Base-by-base conservation (phyloP, 2,329 filamentous ascomycete genomes). In the Alternaria solani region DNA sequence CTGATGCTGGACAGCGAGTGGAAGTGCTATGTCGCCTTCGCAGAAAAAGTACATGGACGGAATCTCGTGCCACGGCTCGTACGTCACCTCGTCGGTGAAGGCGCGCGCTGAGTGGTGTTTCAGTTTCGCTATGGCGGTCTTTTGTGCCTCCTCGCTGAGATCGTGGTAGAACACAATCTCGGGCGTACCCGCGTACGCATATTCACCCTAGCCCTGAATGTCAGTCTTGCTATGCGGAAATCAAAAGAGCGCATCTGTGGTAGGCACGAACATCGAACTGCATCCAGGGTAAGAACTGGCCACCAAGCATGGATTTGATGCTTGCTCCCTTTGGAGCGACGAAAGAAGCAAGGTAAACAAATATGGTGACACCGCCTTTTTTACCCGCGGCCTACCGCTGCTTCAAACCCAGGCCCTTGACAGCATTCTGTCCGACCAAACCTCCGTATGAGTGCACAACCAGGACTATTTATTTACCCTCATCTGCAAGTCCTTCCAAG, bases 391-490 rank as follows among this genome's bases (percentile, higher is more conserved):
- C 42, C 25, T 47, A 16, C 12, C 53, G 53, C 43, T 55, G 53
- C 25, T 41, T 48, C 25, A 12, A 39, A 2, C 53, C 43, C 11
- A 55, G 25, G 14, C 43, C 53, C 34, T 18, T 7, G 18, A 55
- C n/a, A 7, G 53, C 43, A 34, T 55, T 55, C 12, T 55, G 43
- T 41, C 53, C 53, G 9, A 55, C 53, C 4, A 55, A 23, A n/a
- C 53, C 53, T 3, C 53, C 53, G n/a, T 55, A 55, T 41, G 53
- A 55, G 34, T 55, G 53, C 34, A 42, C 43, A 41, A 55, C 7
- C 7, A 55, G 18, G 43, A 55, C 34, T 7, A 55, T 48, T n/a
- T 55, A 34, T 55, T 48, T 55, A 43, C 53, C n/a, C 3, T 47
- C 43, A 41, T 55, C 53, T 41, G 34, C 34, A 32, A 55, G 25